Conservation (phyloP, 306 rosid genomes). For the Boehmeria nivea region DNA sequence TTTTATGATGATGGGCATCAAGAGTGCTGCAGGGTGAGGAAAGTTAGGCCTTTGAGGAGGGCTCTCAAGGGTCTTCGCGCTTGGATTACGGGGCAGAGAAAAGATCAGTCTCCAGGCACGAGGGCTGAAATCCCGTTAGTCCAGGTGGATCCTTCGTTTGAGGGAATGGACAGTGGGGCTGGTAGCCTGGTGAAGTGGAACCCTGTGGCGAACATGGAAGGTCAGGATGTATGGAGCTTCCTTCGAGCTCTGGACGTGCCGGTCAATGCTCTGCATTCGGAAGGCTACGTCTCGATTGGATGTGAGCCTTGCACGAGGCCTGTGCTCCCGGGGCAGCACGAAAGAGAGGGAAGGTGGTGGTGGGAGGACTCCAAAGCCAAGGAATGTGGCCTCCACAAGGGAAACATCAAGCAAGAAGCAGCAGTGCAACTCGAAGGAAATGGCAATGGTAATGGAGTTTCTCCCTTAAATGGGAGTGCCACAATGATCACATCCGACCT, state of each 20-base stretch:
- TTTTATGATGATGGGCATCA: slow-evolving; percentile 74
- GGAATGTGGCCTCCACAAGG: slow-evolving; percentile 74
- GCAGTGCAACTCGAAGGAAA: slow-evolving; percentile 25
- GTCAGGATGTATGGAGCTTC: slow-evolving; percentile 48
- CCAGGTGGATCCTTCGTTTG: slow-evolving; percentile 53
- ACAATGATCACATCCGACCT: no score
- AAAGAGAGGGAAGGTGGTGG: slow-evolving; percentile 82
- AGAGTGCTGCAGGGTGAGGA: slow-evolving; percentile 65
- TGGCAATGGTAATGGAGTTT: slow-evolving; percentile 6
- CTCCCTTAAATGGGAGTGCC: slow-evolving; percentile 20
- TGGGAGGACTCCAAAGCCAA: slow-evolving; percentile 67
- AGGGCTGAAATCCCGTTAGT: slow-evolving; percentile 50
- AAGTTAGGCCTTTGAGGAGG: slow-evolving; percentile 61
- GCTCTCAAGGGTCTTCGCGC: slow-evolving; percentile 63
- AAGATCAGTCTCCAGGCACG: slow-evolving; percentile 59
- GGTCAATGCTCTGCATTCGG: slow-evolving; percentile 50
- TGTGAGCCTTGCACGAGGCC: slow-evolving; percentile 73
- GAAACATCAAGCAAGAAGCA: slow-evolving; percentile 45
- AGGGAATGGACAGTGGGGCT: slow-evolving; percentile 51
- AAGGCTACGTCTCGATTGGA: slow-evolving; percentile 53
- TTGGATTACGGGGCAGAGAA: slow-evolving; percentile 67
- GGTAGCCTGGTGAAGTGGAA: slow-evolving; percentile 77
- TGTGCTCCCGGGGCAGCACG: slow-evolving; percentile 67
- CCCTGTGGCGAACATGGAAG: slow-evolving; percentile 48
- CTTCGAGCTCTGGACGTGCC: slow-evolving; percentile 52